phyloP scores from a whole-genome alignment of 352 stramenopile species.

The Phytophthora syringae region DNA sequence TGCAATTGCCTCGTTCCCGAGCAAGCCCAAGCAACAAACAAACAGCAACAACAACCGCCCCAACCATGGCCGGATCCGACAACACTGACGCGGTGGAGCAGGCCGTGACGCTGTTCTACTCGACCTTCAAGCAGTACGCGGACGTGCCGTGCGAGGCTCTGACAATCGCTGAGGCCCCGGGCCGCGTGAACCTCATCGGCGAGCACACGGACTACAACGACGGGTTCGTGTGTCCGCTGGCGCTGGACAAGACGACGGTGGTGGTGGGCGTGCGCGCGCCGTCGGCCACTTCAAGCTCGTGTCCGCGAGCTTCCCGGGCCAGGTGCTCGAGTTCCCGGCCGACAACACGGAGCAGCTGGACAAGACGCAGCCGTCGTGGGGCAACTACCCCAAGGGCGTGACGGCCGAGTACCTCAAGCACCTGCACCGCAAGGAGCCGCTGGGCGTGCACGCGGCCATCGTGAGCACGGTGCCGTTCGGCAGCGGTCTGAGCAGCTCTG shows the following conservation, averaged over 20 bases:
- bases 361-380: constrained; percentile 75
- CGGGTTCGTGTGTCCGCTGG: constrained; percentile 96
- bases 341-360: constrained; percentile 57
- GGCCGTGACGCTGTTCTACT: constrained; percentile 68
- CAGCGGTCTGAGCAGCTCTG: constrained; percentile 92
- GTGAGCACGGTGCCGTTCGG: constrained; percentile 93
- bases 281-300: constrained; percentile 43
- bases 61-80: constrained; percentile 25
- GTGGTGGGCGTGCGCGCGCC: constrained; percentile 71
- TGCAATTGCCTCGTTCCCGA: constrained; percentile 13
- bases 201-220: constrained; percentile 98
- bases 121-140: constrained; percentile 47
- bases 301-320: constrained; percentile 63
- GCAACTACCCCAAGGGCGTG: constrained; percentile 95
- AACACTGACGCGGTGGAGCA: constrained; percentile 48
- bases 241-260: constrained; percentile 89
- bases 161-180: constrained; percentile 82
- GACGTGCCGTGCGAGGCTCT: constrained; percentile 47
- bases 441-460: constrained; percentile 89
- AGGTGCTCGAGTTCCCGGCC: constrained; percentile 58
- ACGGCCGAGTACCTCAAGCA: constrained; percentile 90
- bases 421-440: constrained; percentile 37
- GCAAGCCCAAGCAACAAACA: constrained; percentile 11
- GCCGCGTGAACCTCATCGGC: constrained; percentile 96
- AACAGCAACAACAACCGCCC: constrained; percentile 1